phyloP scores from a whole-genome alignment of 2,329 filamentous ascomycete species.

The Ceratocystis diversiconidia region DNA sequence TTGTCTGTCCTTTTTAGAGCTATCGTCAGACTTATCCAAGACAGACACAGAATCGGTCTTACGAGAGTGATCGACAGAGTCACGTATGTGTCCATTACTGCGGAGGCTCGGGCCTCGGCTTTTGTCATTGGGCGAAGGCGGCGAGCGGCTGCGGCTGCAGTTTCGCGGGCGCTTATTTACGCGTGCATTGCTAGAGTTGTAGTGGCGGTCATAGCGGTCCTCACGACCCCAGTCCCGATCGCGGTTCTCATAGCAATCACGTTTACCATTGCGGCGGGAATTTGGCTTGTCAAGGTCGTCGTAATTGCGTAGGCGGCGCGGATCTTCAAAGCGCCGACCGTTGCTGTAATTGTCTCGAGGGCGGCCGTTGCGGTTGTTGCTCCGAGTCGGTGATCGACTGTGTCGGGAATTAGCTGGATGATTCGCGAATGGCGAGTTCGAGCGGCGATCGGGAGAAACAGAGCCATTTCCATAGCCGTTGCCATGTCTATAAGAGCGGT shows the following conservation, averaged over 20 bases:
- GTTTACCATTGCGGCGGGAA: constrained; percentile 28
- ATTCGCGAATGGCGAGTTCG: neutral
- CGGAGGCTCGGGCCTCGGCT: constrained; percentile 25
- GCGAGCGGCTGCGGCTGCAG: constrained; percentile 34
- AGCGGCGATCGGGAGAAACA: constrained; percentile 32
- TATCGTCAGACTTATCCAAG: constrained; percentile 37
- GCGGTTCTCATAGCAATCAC: constrained; percentile 41
- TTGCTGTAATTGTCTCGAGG: constrained; percentile 32
- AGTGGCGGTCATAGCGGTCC: constrained; percentile 30
- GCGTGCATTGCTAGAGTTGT: constrained; percentile 31
- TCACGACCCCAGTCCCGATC: constrained; percentile 32
- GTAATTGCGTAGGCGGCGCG: constrained; percentile 45
- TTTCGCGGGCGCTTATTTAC: constrained; percentile 42
- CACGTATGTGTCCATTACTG: constrained; percentile 20
- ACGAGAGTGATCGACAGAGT: constrained; percentile 32
- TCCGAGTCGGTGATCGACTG: constrained; percentile 2
- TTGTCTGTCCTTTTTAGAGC: constrained; percentile 12
- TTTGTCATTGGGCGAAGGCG: constrained; percentile 28
- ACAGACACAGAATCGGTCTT: constrained; percentile 21
- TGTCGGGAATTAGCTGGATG: constrained; percentile 19
- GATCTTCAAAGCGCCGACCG: constrained; percentile 28
- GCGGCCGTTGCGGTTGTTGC: constrained; percentile 46
- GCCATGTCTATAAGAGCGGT: constrained; percentile 66
- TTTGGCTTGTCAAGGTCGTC: constrained; percentile 41
- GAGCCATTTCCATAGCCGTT: constrained; percentile 20